These are phyloP conservation scores for Porpolomopsis calyptriformis DNA, from an alignment of 768 basidiomycete genomes.

Conservation along the genomic window DNA sequence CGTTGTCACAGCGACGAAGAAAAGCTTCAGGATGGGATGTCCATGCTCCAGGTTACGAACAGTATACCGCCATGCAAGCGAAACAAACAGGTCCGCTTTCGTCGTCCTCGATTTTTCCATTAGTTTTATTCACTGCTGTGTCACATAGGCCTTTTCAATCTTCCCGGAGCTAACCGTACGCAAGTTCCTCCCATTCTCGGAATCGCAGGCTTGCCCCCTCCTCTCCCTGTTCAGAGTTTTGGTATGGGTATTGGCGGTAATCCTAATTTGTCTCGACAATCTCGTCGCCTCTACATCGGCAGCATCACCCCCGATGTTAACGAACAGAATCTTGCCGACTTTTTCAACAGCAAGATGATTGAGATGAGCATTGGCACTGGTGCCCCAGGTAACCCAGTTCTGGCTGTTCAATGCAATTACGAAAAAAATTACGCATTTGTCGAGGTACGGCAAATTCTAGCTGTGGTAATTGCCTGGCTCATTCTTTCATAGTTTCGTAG, in stretches of 20 bases:
- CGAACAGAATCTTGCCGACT: constrained; percentile 82
- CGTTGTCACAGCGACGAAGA: constrained; percentile 76
- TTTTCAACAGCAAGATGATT: constrained; percentile 94
- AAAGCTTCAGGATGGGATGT: constrained; percentile 96
- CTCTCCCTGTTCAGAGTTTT: constrained; percentile 74
- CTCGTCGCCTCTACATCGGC: constrained; percentile 91
- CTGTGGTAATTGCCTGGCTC: constrained; percentile 6
- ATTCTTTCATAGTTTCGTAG: constrained; percentile 73
- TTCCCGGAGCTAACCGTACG: constrained; percentile 88
- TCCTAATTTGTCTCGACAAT: constrained; percentile 86
- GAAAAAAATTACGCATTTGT: constrained; percentile 99
- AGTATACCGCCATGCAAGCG: constrained; percentile 91
- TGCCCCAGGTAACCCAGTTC: constrained; percentile 78
- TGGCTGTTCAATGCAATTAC: constrained; percentile 92
- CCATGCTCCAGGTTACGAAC: constrained; percentile 90
- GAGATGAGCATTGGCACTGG: constrained; percentile 85
- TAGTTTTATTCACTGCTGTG: not conserved
- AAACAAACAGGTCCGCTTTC: constrained; percentile 78
- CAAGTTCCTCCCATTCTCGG: constrained; percentile 76
- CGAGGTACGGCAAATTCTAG: constrained; percentile 45
- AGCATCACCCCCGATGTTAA: constrained; percentile 93
- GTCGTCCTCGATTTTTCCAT: constrained; percentile 7
- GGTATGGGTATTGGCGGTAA: constrained; percentile 81
- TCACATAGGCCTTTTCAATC: constrained; percentile 78
- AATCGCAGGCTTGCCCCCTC: constrained; percentile 72